phyloP scores from a whole-genome alignment of 208 protist genomes.

The Leishmania major region DNA sequence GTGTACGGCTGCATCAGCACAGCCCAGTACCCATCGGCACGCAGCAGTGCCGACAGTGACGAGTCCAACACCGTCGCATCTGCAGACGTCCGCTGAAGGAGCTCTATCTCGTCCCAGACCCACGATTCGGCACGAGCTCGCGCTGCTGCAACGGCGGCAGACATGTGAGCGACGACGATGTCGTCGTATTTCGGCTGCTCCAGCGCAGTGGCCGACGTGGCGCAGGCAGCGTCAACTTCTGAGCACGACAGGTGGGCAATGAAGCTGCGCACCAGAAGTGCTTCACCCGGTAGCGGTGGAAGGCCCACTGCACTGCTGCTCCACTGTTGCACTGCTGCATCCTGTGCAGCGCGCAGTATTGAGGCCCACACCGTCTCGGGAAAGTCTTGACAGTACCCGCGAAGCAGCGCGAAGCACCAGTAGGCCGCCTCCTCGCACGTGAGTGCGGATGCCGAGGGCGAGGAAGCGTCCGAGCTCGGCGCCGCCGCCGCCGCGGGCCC shows the following conservation, averaged over 20 bases:
- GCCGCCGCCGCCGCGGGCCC: background rate
- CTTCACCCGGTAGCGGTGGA: slow-evolving; percentile 7
- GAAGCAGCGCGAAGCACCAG: slow-evolving; percentile 29
- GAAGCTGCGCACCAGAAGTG: slow-evolving; percentile 32
- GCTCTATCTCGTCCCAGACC: slow-evolving; percentile 20
- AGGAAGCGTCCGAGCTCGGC: background rate
- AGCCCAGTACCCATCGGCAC: slow-evolving; percentile 29
- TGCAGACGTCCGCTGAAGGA: background rate
- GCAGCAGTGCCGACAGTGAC: slow-evolving; percentile 6
- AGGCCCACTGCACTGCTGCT: background rate
- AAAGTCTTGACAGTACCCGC: slow-evolving; percentile 28
- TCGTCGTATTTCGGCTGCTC: background rate
- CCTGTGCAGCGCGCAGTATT: slow-evolving; percentile 17
- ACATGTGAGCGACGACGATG: background rate
- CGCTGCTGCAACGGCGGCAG: slow-evolving; percentile 9
- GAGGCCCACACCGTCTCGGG: slow-evolving; percentile 20
- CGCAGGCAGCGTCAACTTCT: background rate
- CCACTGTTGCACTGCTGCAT: slow-evolving; percentile 4
- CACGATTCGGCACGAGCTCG: background rate
- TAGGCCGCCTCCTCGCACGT: slow-evolving; percentile 4
- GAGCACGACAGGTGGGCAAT: slow-evolving; percentile 23
- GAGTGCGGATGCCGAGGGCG: background rate
- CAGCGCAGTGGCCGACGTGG: background rate
- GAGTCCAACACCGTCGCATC: background rate
- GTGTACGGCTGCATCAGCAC: slow-evolving; percentile 29